Evolutionary conservation across 768 basidiomycete genomes (phyloP), one percentile per base, ranked within the genome.

Genomic region (Leucosporidium creatinivorum): DNA sequence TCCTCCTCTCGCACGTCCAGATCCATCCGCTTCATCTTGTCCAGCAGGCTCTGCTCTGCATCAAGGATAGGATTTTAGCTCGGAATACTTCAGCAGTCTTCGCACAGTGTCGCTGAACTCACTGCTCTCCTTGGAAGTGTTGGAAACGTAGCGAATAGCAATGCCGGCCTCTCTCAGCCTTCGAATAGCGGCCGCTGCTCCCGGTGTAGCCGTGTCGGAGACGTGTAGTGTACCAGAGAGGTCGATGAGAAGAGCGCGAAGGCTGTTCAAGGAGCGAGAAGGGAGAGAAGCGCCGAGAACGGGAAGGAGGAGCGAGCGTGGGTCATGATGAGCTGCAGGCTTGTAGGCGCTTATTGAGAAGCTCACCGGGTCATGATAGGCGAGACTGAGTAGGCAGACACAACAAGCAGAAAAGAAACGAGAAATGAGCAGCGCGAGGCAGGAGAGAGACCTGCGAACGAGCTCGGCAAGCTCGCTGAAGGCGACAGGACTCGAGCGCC

Each of bases 141-240:
- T 89, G 59, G 85, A 87, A 75, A 88, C 87, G 65, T 83, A 79
- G 80, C 12, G 83, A 81, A 79, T 71, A 0, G 77, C 76, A 15
- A 81, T 66, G 0, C 68, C 64, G 0, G 76, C 72, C 0, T 61
- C 60, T 10, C 81, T 73, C 4, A 82, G 75, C 17, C 73, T 67
- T 13, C 64, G 63, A 4, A 86, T 73, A 0, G 84, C 84, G 4
- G 79, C 66, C 3, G 81, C 80, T 0, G 87, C 85, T 12, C 79
- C 75, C 0, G 81, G 79, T 0, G 82, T 86, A 0, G 86, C 80
- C 0, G 76, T 77, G 2, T 79, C 74, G 52, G 83, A 86, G 49
- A 86, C 76, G 58, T 87, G 83, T 7, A 89, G 77, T 1, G 85
- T 89, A 0, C 87, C 87, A 5, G 85, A 87, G 47, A 88, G 81